Evolutionary conservation across 2,329 filamentous ascomycete species (phyloP), one percentile per base, ranked within the genome.

Genomic region (Ceratocystis albifundus): DNA sequence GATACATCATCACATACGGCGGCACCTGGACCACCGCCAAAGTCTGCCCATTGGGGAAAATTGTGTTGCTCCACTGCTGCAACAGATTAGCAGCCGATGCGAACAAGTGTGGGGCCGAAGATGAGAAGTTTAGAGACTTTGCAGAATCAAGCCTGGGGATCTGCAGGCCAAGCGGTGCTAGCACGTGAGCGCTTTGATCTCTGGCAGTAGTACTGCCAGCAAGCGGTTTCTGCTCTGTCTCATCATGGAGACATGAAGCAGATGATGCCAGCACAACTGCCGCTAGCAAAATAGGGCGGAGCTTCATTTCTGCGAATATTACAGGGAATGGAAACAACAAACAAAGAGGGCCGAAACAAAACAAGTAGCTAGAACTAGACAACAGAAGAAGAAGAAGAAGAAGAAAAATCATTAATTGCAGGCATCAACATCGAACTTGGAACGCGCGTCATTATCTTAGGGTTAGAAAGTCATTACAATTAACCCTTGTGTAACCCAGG

Each of bases 41-140:
- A 41, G 75, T 75, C 70, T 82, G 78, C 6, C 80, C 80, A 68
- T 78, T 78, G 7, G 79, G 78, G 62, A 80, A 80, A 70, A 80
- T 77, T 0, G 79, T 80, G 71, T 81, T 81, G 48, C 77, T 73
- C 77, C 77, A 80, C 72, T 81, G 78, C 67, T 80, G 77, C 3
- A 82, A 72, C 3, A 81, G 74, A 2, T 76, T 75, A 66, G 77
- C 75, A 2, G 76, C 72, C 1, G 79, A 80, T 45, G 78, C 76
- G 70, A 81, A 80, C 48, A 80, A 76, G 68, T 80, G 78, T 2
- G 79, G 79, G 6, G 76, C 74, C 12, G 77, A 69, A 1, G 78
- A 80, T 1, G 77, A 77, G 71, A 78, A 81, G 71, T 81, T 79
- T 66, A 80, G 72, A 10, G 45, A 20, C 66, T 48, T 50, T 15